Evolutionary conservation across 768 basidiomycete species (phyloP).

Genomic region (Pisolithus marmoratus): DNA sequence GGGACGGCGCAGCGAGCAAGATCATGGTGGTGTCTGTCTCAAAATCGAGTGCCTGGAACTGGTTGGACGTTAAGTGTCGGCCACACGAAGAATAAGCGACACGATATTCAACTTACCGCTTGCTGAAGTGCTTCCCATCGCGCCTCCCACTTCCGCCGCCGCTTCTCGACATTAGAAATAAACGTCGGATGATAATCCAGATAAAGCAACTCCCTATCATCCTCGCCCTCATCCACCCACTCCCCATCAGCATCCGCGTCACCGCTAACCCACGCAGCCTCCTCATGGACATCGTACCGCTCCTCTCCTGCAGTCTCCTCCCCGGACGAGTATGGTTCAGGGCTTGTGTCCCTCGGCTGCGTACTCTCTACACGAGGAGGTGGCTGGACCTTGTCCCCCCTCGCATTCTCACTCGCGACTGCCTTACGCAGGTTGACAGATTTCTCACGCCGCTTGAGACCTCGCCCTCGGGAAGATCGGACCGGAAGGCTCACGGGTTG

Average conservation of each 20-base stretch:
- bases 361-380: conserved; percentile 80
- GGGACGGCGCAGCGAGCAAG: conserved; percentile 68
- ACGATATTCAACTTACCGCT: conserved; percentile 42
- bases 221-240: conserved; percentile 69
- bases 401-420: background rate
- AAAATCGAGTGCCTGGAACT: conserved; percentile 77
- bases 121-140: conserved; percentile 72
- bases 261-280: conserved; percentile 32
- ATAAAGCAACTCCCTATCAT: conserved; percentile 66
- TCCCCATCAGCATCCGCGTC: conserved; percentile 46
- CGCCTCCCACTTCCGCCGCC: conserved; percentile 66
- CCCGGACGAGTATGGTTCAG: conserved; percentile 67
- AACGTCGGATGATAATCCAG: conserved; percentile 73
- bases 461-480: conserved; percentile 39
- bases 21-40: conserved; percentile 79
- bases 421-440: conserved; percentile 30
- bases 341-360: conserved; percentile 76
- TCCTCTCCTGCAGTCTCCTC: conserved; percentile 78
- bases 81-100: background rate
- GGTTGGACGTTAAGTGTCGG: background rate
- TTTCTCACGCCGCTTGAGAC: conserved; percentile 41
- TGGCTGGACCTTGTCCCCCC: conserved; percentile 42
- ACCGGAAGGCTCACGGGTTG: conserved; percentile 40
- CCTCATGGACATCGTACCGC: conserved; percentile 33
- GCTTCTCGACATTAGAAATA: conserved; percentile 59